Percentiles rank a stretch among this genome's conserved stretches.
Evolutionary conservation across 176 grass and related monocot species (phyloP).

Genomic region (Alopecurus myosuroides): DNA sequence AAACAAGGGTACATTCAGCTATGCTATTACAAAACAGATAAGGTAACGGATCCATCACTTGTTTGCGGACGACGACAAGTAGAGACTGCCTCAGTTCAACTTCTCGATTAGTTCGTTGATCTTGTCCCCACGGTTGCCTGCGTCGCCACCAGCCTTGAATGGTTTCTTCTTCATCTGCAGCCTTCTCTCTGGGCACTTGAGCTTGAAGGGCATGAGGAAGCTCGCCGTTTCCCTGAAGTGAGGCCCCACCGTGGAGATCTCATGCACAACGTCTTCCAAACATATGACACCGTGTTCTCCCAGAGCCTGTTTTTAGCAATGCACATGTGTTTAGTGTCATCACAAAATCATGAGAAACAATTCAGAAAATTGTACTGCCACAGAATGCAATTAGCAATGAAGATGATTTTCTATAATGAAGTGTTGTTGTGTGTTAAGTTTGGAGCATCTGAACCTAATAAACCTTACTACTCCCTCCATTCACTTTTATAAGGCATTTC

Average conservation of each 20-base stretch:
- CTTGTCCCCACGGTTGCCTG: slow-evolving; percentile 51
- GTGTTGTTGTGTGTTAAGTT: neutral
- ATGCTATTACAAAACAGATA: slow-evolving; percentile 39
- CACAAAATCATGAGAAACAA: neutral
- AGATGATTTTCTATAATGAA: neutral
- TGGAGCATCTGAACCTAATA: neutral
- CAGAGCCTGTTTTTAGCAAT: slow-evolving; percentile 36
- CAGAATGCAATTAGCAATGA: neutral
- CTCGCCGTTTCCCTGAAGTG: slow-evolving; percentile 50
- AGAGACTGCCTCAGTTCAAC: slow-evolving; percentile 35
- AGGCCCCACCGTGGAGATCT: slow-evolving; percentile 43
- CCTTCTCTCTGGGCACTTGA: slow-evolving; percentile 68
- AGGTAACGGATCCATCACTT: slow-evolving; percentile 11
- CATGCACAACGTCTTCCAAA: slow-evolving; percentile 60
- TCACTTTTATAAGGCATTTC: no score
- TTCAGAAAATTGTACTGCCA: neutral
- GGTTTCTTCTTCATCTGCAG: slow-evolving; percentile 61
- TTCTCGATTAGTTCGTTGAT: slow-evolving; percentile 74
- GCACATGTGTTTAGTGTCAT: neutral
- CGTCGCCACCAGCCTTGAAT: slow-evolving; percentile 65
- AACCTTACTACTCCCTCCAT: no score
- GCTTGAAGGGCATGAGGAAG: slow-evolving; percentile 66
- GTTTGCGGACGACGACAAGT: neutral
- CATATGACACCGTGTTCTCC: slow-evolving; percentile 60
- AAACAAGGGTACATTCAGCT: slow-evolving; percentile 19